phyloP scores from a whole-genome alignment of 257 asterid species.

The Cynanchum wilfordii region DNA sequence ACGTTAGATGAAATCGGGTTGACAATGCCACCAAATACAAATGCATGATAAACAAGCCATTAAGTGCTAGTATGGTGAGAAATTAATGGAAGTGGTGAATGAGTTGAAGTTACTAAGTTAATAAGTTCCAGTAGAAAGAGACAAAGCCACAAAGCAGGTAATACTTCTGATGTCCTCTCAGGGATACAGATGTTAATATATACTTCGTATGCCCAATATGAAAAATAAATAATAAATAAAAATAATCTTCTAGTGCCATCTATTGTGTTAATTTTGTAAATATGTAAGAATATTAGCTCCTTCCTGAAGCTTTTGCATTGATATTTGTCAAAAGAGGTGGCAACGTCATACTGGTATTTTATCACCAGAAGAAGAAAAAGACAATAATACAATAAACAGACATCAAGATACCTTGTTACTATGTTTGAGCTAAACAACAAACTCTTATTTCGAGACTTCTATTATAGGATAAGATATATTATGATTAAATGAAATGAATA shows the following conservation, averaged over 20 bases:
- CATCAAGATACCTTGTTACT: not conserved
- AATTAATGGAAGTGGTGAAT: not conserved
- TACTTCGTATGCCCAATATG: not conserved
- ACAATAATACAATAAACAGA: not conserved
- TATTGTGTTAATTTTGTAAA: not conserved
- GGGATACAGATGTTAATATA: not conserved
- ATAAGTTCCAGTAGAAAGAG: not conserved
- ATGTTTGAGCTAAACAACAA: not conserved
- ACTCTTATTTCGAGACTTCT: not conserved
- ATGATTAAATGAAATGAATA: not conserved
- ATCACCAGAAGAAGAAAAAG: not conserved
- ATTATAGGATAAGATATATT: not conserved
- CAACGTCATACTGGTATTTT: no score
- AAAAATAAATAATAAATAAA: not conserved
- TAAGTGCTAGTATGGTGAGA: not conserved
- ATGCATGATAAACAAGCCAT: not conserved
- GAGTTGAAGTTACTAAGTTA: not conserved
- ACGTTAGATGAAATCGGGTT: not conserved
- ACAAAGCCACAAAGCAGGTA: not conserved
- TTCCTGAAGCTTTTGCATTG: conserved; percentile 1
- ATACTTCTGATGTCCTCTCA: not conserved
- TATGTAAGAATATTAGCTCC: not conserved
- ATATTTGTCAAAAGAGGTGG: not conserved
- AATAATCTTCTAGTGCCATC: not conserved
- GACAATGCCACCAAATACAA: not conserved